phyloP scores from a whole-genome alignment of 495 filamentous ascomycete genomes.

The Aspergillus saccharolyticus region DNA sequence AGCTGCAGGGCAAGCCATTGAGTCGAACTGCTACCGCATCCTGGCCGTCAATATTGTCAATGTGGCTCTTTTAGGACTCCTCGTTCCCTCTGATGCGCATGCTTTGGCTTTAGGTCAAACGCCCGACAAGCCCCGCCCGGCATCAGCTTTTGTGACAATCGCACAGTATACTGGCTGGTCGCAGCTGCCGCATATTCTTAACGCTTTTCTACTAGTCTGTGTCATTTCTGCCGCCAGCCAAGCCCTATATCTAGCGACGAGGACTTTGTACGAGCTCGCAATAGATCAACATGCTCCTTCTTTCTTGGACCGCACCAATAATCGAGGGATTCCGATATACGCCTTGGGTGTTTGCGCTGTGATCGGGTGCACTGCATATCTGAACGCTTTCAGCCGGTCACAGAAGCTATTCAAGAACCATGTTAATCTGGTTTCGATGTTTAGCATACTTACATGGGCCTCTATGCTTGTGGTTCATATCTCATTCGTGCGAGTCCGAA shows the following conservation, averaged over 20 bases:
- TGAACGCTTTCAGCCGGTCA: slow-evolving; percentile 62
- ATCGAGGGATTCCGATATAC: slow-evolving; percentile 66
- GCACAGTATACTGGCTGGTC: slow-evolving; percentile 46
- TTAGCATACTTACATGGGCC: slow-evolving; percentile 63
- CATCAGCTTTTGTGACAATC: slow-evolving; percentile 59
- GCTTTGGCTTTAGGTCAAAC: slow-evolving; percentile 36
- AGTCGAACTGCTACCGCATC: slow-evolving; percentile 76
- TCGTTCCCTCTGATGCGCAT: slow-evolving; percentile 46
- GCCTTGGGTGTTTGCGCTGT: slow-evolving; percentile 54
- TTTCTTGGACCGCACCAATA: slow-evolving; percentile 62
- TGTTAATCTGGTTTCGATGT: slow-evolving; percentile 72
- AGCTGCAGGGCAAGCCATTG: slow-evolving; percentile 66
- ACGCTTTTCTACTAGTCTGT: slow-evolving; percentile 67
- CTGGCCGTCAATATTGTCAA: slow-evolving; percentile 66
- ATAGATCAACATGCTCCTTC: slow-evolving; percentile 63
- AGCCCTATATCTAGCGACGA: slow-evolving; percentile 56
- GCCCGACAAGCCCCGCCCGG: slow-evolving; percentile 29
- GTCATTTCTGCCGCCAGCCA: slow-evolving; percentile 70
- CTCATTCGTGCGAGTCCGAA: slow-evolving; percentile 65
- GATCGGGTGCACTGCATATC: slow-evolving; percentile 63
- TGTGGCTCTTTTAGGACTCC: slow-evolving; percentile 47
- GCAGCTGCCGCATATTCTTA: slow-evolving; percentile 50
- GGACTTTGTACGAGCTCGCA: slow-evolving; percentile 71
- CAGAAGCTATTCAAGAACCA: slow-evolving; percentile 69
- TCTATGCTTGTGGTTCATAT: slow-evolving; percentile 77